Base-by-base conservation (phyloP, 805 yeast species). In the Komagataella pastoris region DNA sequence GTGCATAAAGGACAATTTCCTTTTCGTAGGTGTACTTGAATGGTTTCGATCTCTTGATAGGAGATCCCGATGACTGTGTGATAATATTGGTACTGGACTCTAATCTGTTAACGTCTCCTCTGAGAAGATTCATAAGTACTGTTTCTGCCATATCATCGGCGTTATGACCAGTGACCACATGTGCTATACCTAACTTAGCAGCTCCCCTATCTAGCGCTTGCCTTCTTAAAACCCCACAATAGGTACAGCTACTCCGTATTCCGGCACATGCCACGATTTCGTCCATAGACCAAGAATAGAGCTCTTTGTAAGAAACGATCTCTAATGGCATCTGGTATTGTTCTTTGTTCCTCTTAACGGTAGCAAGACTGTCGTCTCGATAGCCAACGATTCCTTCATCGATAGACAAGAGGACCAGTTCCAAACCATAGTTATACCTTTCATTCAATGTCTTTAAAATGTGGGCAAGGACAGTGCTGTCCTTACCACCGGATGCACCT, bases 71-170 rank as follows among this genome's bases (percentile, higher is more conserved):
- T 17, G 88, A 83, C 53, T 80, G 80, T 0, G 99, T 93, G 55
- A 91, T 75, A 46, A 93, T 88, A 19, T 85, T 76, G 7, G 96
- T 87, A 17, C 97, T 88, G 57, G 84, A 81, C 61, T 88, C 98
- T 52, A 93, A 71, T 56, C 99, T 74, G 21, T 96, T 95, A 6
- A 89, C 84, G 63, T 93, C 99, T n/a, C 99, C 99, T 59, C 99
- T 75, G 24, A 93, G 69, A 47, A 93, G 67, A 65, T 93, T 93
- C 98, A 93, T 91, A 51, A 93, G 67, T 3, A 93, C 96, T 0
- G 99, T 93, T 61, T 93, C 99, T 1, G 99, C 99, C 88, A 93
- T 86, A 68, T 93, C 99, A 65, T 93, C 99, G 0, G 99, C 99
- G 65, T 93, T 93, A 67, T 93, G 99, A 2, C 99, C 99, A 0